Evolutionary conservation across 2,329 filamentous ascomycete genomes (phyloP).

Genomic region (Clonostachys byssicola): DNA sequence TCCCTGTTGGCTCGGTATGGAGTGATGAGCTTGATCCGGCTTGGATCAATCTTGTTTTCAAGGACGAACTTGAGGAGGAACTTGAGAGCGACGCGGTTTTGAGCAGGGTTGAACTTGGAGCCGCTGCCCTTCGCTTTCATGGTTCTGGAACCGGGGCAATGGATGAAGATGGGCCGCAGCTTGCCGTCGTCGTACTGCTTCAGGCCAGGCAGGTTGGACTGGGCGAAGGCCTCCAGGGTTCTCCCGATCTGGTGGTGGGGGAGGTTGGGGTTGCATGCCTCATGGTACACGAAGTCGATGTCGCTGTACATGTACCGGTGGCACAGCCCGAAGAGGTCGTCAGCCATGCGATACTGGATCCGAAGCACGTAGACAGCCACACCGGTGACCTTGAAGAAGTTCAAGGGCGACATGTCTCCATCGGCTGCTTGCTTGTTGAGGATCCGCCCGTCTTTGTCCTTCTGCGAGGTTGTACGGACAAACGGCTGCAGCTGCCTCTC

Average conservation of each 20-base stretch:
- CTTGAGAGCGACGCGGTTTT: neutral
- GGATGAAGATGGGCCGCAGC: neutral
- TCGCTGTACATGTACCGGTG: neutral
- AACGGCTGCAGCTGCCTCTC: too few species aligned
- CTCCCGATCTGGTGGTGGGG: neutral
- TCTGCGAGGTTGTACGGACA: too few species aligned
- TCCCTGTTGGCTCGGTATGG: neutral
- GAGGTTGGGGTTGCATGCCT: neutral
- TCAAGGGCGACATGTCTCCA: conserved; percentile 2
- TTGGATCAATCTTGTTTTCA: conserved; percentile 1
- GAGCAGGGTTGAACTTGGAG: neutral
- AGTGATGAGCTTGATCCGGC: neutral
- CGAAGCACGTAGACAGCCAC: neutral
- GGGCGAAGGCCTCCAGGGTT: neutral
- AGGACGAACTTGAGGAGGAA: conserved; percentile 7
- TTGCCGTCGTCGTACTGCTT: neutral
- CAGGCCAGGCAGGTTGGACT: neutral
- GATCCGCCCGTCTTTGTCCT: too few species aligned
- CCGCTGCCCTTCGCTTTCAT: neutral
- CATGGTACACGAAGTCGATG: neutral
- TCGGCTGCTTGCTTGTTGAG: too few species aligned
- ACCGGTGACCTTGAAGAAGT: neutral
- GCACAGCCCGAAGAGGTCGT: neutral
- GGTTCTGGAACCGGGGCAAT: neutral
- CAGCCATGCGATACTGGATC: neutral